Conservation (phyloP, 306 rosid species). For the Lathyrus aphaca region DNA sequence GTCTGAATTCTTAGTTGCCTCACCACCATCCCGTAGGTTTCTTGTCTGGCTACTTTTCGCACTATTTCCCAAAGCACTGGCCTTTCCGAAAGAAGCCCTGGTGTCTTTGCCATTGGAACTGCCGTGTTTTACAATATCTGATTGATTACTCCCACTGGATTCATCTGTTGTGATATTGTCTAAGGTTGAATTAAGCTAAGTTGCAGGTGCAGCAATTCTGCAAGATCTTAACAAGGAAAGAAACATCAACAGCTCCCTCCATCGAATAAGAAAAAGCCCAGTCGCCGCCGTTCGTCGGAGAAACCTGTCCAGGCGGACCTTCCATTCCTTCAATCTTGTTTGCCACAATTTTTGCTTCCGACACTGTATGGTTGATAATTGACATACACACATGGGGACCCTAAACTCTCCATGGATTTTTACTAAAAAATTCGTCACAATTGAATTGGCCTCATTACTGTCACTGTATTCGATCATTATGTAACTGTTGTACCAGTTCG, state of each 20-base stretch:
- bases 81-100: constrained; percentile 55
- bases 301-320: too few species aligned
- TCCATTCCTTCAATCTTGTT: not conserved
- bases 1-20: constrained; percentile 58
- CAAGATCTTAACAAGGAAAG: constrained; percentile 84
- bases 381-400: constrained; percentile 54
- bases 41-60: constrained; percentile 60
- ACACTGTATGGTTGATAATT: constrained; percentile 31
- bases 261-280: too few species aligned
- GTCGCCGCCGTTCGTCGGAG: too few species aligned
- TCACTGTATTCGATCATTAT: constrained; percentile 66
- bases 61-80: constrained; percentile 57
- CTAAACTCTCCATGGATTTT: constrained; percentile 55
- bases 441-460: constrained; percentile 63
- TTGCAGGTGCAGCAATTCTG: constrained; percentile 53
- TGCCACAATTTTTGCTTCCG: constrained; percentile 7
- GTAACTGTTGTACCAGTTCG: constrained; percentile 67
- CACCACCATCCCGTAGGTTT: constrained; percentile 66
- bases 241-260: constrained; percentile 56
- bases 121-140: constrained; percentile 46
- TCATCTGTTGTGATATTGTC: constrained; percentile 60
- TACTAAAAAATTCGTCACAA: constrained; percentile 59
- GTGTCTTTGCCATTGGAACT: constrained; percentile 61
- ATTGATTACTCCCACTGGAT: constrained; percentile 54
- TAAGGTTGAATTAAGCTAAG: constrained; percentile 47